Conservation (phyloP, 139 green algal species). For the Micromonas commoda region DNA sequence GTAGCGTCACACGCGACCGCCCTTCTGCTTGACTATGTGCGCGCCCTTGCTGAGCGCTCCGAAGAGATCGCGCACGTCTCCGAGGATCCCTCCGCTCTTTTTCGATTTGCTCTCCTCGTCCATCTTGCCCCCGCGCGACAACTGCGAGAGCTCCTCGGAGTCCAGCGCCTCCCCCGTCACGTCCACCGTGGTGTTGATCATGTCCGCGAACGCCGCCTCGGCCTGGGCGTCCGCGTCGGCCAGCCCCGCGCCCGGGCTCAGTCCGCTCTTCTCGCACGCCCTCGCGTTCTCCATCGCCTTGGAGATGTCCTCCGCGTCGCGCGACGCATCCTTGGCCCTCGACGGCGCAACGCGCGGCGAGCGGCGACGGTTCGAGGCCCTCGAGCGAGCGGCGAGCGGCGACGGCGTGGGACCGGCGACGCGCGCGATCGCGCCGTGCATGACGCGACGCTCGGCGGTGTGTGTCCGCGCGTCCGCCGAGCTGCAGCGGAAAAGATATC, state of each 20-base stretch:
- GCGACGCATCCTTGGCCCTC: neutral
- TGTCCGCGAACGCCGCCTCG: slow-evolving; percentile 27
- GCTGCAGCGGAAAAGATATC: too few relatives aligned
- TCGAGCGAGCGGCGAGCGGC: neutral
- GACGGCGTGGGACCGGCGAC: neutral
- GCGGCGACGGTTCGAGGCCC: too few relatives aligned
- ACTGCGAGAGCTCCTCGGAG: neutral
- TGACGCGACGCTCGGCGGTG: neutral
- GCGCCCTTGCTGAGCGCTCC: neutral
- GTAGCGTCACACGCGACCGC: slow-evolving; percentile 18
- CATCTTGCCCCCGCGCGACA: slow-evolving; percentile 18
- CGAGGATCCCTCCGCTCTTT: neutral
- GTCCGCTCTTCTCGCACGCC: neutral
- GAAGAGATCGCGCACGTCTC: neutral
- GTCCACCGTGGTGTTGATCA: slow-evolving; percentile 25
- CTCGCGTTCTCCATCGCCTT: neutral
- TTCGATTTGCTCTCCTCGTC: neutral
- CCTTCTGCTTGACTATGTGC: slow-evolving; percentile 21
- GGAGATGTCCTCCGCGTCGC: neutral
- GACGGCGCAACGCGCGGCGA: neutral
- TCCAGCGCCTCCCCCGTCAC: neutral
- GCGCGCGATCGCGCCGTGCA: neutral
- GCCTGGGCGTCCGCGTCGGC: slow-evolving; percentile 22
- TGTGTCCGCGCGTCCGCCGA: too few relatives aligned
- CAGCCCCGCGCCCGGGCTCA: slow-evolving; percentile 18